Base-by-base conservation (phyloP, 148 eudicot species). In the Rhododendron kiyosumense region DNA sequence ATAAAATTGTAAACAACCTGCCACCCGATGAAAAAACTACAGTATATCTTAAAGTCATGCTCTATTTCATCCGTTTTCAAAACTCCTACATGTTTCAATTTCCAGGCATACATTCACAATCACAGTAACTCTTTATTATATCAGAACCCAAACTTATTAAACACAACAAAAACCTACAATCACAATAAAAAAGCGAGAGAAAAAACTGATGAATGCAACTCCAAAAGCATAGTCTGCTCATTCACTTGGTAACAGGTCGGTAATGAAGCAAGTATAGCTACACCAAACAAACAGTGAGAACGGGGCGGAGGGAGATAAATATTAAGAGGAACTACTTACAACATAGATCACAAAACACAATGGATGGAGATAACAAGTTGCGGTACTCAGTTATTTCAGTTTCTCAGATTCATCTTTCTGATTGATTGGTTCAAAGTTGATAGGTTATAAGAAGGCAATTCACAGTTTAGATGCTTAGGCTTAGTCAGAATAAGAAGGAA, bases 1-100 rank as follows among this genome's bases (percentile, higher is more conserved):
- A 52, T 87, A 41, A 8, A 30, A 71, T 4, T 45, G 71, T 15
- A 71, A 85, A 76, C 41, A 83, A 85, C 32, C 77, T 71, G 76
- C 38, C 6, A 71, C 38, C 76, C 38, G 1, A 13, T 4, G 9
- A 71, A 30, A 24, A 30, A 71, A 8, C 7, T 71, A 71, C 76
- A 71, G 63, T 26, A 52, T 24, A 32, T 5, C 17, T 7, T 8
- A 59, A 34, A 38, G 18, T n/a, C 15, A 32, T 61, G 34, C 32
- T 18, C 46, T 41, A 43, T 67, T 69, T 2, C 17, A 12, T 83
- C 85, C 2, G 7, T 13, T 49, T 30, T 26, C 49, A 34, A 0
- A 73, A 5, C 20, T 46, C 43, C 67, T 17, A 20, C 28, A 45
- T 26, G 63, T 32, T 84, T 75, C 20, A 52, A 84, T 52, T 24